Conservation (phyloP, 2,329 filamentous ascomycete species). For the Pyrenophora teres region DNA sequence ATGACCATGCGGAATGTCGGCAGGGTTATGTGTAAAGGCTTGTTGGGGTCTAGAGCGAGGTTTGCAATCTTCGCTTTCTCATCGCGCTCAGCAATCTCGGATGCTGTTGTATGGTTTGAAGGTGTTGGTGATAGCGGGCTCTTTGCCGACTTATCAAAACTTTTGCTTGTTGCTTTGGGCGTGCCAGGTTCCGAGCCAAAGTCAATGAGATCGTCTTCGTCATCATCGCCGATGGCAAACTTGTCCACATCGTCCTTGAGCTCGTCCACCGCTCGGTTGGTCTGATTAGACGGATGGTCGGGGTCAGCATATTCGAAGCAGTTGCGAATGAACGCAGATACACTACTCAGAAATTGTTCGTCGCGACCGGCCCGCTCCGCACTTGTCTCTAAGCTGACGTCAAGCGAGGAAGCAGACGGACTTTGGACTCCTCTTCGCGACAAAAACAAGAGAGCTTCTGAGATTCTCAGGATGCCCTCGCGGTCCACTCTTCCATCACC, state of each 20-base stretch:
- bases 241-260: constrained; percentile 53
- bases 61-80: constrained; percentile 77
- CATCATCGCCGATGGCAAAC: constrained; percentile 74
- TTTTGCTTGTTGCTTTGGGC: constrained; percentile 41
- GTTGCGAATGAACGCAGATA: constrained; percentile 91
- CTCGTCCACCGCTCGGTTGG: constrained; percentile 38
- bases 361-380: constrained; percentile 64
- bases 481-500: constrained; percentile 89
- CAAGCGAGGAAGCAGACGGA: constrained; percentile 64
- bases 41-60: constrained; percentile 85
- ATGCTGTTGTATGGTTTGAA: constrained; percentile 31
- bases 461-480: constrained; percentile 93
- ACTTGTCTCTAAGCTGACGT: constrained; percentile 50
- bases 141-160: constrained; percentile 29
- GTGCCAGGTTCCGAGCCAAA: constrained; percentile 53
- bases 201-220: constrained; percentile 67
- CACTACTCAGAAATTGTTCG: constrained; percentile 87
- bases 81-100: constrained; percentile 37
- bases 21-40: constrained; percentile 91
- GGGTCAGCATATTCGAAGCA: constrained; percentile 99
- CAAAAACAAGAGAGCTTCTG: constrained; percentile 89
- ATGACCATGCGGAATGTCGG: constrained; percentile 99
- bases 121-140: constrained; percentile 34
- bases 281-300: constrained; percentile 68
- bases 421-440: constrained; percentile 84